Percentiles rank a stretch among this genome's conserved stretches.
Conservation (phyloP, 257 asterid genomes). For the Fraxinus anomala region DNA sequence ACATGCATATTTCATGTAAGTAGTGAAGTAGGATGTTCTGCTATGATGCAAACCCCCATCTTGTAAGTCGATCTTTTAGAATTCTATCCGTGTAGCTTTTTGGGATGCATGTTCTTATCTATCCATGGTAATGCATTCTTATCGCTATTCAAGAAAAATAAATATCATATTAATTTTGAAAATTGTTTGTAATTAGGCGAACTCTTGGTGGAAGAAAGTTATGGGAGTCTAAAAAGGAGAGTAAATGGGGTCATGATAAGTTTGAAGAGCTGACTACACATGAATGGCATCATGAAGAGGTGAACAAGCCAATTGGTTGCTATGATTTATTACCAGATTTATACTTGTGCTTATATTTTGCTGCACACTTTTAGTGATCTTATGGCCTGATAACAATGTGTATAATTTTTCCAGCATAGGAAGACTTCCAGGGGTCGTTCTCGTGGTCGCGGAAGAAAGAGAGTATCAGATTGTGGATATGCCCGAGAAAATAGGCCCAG, state of each 20-base stretch:
- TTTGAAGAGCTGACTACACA: conserved; percentile 78
- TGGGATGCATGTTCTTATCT: not conserved
- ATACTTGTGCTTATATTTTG: not conserved
- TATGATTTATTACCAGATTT: conserved; percentile 17
- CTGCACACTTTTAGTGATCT: not conserved
- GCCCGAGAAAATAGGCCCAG: conserved; percentile 54
- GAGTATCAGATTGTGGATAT: conserved; percentile 60
- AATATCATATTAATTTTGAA: not conserved
- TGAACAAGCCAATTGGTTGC: conserved; percentile 28
- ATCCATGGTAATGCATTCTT: not conserved
- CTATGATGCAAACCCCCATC: too few relatives aligned
- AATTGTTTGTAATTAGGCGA: conserved; percentile 51
- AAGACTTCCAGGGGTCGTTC: conserved; percentile 68
- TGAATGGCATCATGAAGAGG: conserved; percentile 72
- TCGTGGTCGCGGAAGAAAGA: conserved; percentile 68
- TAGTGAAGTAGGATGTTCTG: too few relatives aligned
- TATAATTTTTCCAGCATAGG: conserved; percentile 54
- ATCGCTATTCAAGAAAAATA: not conserved
- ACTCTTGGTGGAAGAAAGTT: conserved; percentile 82
- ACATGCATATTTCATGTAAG: too few relatives aligned
- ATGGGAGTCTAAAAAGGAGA: conserved; percentile 91
- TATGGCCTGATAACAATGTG: conserved; percentile 4
- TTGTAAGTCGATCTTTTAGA: too few relatives aligned
- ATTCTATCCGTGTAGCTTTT: not conserved
- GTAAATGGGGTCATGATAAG: conserved; percentile 99